These are phyloP conservation scores for Botryotinia narcissicola DNA, from an alignment of 2,329 filamentous ascomycete genomes.

Conservation along the genomic window DNA sequence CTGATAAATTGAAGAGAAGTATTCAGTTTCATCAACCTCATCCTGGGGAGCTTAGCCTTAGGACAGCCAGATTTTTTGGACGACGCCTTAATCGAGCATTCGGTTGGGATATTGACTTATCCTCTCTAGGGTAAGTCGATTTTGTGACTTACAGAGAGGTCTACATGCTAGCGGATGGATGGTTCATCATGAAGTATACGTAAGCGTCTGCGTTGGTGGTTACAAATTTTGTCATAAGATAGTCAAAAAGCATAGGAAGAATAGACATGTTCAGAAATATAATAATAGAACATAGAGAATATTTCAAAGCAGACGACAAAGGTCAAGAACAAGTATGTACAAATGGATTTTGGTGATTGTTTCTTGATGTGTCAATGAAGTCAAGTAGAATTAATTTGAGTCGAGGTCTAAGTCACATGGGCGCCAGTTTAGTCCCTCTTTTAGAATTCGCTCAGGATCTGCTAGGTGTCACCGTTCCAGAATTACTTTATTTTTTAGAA, in stretches of 20 bases:
- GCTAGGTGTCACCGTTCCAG: background rate
- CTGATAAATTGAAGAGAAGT: background rate
- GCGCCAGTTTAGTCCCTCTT: background rate
- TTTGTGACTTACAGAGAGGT: accelerated
- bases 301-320: background rate
- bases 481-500: too few relatives aligned
- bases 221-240: background rate
- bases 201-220: background rate
- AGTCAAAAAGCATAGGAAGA: background rate
- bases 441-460: background rate
- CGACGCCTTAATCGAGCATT: background rate
- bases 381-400: background rate
- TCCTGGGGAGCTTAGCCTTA: background rate
- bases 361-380: background rate
- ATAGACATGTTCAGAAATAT: background rate
- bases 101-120: background rate
- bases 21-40: slow-evolving; percentile 9
- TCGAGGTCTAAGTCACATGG: background rate
- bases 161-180: background rate
- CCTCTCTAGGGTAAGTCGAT: background rate
- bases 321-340: background rate
- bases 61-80: background rate
- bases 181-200: background rate
- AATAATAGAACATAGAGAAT: background rate
- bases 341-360: background rate